Conservation (phyloP, 371 early-diverging fungal species). For the Capillidium rhysosporum region DNA sequence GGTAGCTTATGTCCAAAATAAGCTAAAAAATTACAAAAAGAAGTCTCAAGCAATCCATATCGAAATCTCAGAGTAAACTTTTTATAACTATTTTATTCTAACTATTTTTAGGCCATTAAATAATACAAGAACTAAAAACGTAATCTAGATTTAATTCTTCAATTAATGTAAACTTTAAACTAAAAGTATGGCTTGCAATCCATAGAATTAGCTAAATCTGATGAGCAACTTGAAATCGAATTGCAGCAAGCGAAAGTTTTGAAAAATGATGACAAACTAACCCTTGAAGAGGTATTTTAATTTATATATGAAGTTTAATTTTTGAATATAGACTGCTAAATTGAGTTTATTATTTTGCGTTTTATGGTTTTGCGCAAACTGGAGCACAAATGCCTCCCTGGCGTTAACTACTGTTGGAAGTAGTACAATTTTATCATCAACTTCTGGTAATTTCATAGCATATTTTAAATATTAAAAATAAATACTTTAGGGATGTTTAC, state of each 20-base stretch:
- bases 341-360: conserved; percentile 54
- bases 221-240: not conserved
- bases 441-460: conserved; percentile 23
- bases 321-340: conserved; percentile 28
- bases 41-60: not conserved
- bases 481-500: conserved; percentile 31
- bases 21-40: not conserved
- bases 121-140: too few species aligned
- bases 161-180: not conserved
- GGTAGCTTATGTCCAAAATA: conserved; percentile 10
- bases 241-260: not conserved
- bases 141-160: not conserved
- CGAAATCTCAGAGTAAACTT: too few species aligned
- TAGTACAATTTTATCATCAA: conserved; percentile 54
- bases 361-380: conserved; percentile 62
- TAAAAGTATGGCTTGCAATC: not conserved
- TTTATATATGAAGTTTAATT: not conserved
- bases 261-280: not conserved
- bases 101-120: not conserved
- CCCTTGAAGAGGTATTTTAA: not conserved
- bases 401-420: conserved; percentile 65
- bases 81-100: not conserved
- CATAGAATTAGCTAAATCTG: not conserved
- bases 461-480: not conserved
- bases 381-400: conserved; percentile 49